phyloP scores from a whole-genome alignment of 2,329 filamentous ascomycete genomes.

The Phaeosphaeria sp. region DNA sequence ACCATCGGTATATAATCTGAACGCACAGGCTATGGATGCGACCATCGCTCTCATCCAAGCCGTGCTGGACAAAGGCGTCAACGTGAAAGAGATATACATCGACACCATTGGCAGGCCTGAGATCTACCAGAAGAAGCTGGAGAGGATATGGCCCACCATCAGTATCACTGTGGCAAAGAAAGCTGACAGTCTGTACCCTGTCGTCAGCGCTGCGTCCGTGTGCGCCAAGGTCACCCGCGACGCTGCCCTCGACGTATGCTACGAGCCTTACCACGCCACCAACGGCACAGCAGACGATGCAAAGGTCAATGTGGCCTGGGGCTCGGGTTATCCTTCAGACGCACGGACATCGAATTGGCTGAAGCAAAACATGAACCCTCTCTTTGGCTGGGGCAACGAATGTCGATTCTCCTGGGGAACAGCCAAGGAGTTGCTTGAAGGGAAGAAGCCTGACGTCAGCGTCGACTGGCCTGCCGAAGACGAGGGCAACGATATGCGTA shows the following conservation, averaged over 20 bases:
- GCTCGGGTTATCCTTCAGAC: conserved; percentile 93
- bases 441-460: conserved; percentile 70
- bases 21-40: conserved; percentile 93
- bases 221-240: conserved; percentile 97
- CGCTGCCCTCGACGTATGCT: conserved; percentile 82
- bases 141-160: conserved; percentile 78
- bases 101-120: conserved; percentile 89
- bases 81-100: conserved; percentile 88
- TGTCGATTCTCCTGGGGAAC: conserved; percentile 97
- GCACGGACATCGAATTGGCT: conserved; percentile 81
- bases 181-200: conserved; percentile 90
- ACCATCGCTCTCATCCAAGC: conserved; percentile 82
- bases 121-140: conserved; percentile 83
- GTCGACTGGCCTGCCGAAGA: conserved; percentile 89
- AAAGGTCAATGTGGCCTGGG: conserved; percentile 67
- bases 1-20: conserved; percentile 79
- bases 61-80: conserved; percentile 78
- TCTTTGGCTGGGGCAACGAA: conserved; percentile 95
- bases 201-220: conserved; percentile 90
- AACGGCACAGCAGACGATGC: conserved; percentile 28
- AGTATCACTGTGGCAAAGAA: conserved; percentile 67
- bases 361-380: conserved; percentile 82
- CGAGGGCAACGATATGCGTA: conserved; percentile 67
- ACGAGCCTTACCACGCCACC: conserved; percentile 58
- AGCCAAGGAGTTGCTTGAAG: conserved; percentile 88